Base-by-base conservation (phyloP, 176 grass and related monocot species). In the Bolboschoenus planiculmis region DNA sequence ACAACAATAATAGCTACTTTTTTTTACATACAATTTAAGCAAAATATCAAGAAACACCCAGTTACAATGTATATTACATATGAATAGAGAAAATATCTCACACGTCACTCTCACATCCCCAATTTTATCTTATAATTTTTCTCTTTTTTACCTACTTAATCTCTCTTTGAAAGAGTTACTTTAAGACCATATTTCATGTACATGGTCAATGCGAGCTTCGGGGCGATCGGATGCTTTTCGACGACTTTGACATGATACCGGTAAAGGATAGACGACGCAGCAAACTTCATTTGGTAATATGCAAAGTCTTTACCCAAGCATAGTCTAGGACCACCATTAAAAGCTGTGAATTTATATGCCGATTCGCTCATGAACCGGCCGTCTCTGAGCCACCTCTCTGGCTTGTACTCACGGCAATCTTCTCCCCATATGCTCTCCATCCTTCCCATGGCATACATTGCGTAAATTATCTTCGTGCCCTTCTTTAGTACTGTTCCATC, bases 211-310 rank as follows among this genome's bases (percentile, higher is more conserved):
- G 92, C 95, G 59, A 97, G 62, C 92, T 94, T 97, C 29, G 95
- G 95, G 11, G 59, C 78, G 33, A 97, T 89, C 0, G 88, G 92
- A 63, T 97, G 95, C 5, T 84, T 86, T 2, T 87, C 83, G 27
- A 92, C 88, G 14, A 97, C 85, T 18, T 83, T 3, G 30, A 97
- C 85, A n/a, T 16, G 85, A 80, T 94, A 97, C 56, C 88, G 90
- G 78, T 3, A 84, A 54, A 97, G 88, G 72, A 97, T 89, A 84
- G 95, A 89, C 3, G 95, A 82, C 0, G 95, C 92, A 20, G 87
- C 90, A 35, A 94, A 94, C 82, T 97, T 97, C 95, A 97, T 97
- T 86, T 97, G 95, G 87, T 97, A 94, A 89, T 97, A 97, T 39
- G 95, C 95, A 50, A 94, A 97, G 81, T 97, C 95, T 87, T 94